These are phyloP conservation scores for Apophysomyces ossiformis DNA, from an alignment of 371 early-diverging fungal species.

Conservation along the genomic window DNA sequence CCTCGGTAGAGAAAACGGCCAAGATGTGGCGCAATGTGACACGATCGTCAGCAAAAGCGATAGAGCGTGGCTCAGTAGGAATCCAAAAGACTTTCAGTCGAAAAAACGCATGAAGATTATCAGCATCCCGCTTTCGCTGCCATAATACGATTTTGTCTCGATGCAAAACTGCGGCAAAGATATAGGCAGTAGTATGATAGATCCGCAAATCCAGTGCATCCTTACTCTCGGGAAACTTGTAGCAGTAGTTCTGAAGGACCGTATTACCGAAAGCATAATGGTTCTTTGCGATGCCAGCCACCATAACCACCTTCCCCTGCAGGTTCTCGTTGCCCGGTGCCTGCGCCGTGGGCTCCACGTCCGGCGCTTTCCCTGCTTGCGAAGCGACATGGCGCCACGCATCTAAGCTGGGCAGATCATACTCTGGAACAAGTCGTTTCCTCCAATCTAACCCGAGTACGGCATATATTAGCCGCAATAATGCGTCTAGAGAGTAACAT, in stretches of 20 bases:
- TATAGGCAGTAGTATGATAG: constrained; percentile 42
- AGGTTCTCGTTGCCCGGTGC: not conserved
- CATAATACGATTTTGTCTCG: constrained; percentile 46
- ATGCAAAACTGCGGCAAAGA: constrained; percentile 41
- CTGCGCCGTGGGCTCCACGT: constrained; percentile 6
- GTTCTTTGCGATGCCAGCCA: constrained; percentile 23
- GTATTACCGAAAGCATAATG: constrained; percentile 28
- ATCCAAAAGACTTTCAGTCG: constrained; percentile 50
- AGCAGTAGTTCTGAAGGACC: constrained; percentile 38
- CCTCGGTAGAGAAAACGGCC: constrained; percentile 44
- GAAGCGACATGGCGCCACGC: constrained; percentile 28
- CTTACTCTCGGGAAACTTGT: constrained; percentile 46
- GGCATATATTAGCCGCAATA: constrained; percentile 35
- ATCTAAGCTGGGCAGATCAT: constrained; percentile 31
- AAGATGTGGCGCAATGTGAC: constrained; percentile 39
- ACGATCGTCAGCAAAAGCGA: constrained; percentile 54
- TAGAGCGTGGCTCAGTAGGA: constrained; percentile 38
- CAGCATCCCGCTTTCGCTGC: constrained; percentile 35
- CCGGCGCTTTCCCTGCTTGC: constrained; percentile 22
- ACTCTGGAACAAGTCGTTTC: constrained; percentile 10
- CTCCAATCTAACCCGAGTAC: constrained; percentile 36
- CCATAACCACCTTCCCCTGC: constrained; percentile 15
- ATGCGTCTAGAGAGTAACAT: constrained; percentile 47
- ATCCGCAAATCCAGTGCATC: constrained; percentile 34
- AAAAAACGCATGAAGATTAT: constrained; percentile 28